Base-by-base conservation (phyloP, 306 rosid genomes). In the Vigna mungo region DNA sequence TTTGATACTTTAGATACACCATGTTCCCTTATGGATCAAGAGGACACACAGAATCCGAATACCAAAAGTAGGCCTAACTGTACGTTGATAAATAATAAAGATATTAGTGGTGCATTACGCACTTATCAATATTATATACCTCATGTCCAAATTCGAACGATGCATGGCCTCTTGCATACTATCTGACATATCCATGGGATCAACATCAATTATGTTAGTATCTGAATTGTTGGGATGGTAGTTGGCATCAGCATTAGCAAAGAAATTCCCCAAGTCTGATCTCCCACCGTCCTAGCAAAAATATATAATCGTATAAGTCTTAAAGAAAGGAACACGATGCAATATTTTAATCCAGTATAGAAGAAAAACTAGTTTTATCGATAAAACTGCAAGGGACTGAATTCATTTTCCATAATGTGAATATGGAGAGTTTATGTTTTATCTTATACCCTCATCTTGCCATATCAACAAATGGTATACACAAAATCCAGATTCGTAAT, bases 111-210 rank as follows among this genome's bases (percentile, higher is more conserved):
- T 78, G 46, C 72, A 85, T 85, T 78, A 78, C 71, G 71, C 70
- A 79, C 75, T 78, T 85, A 83, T 80, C 76, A 63, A 72, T 81
- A 96, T 94, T 83, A 69, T 64, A 76, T 86, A 96, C 99, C 99
- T 91, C 96, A 90, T 86, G 65, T 96, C 99, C 85, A 96, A 81
- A 84, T 89, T 96, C 6, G 98, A 96, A 68, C 98, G 98, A 77
- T 92, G 98, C 99, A 96, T 87, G 68, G 99, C 99, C 86, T 96
- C 99, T 90, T 96, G 99, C 97, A 96, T 91, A 78, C 98, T 87
- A 65, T 96, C 99, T 75, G 97, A 91, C 89, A 91, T 87, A 82
- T 96, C 99, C 99, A 96, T 91, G 67, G 97, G 90, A 81, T 96
- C 98, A 61, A 89, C 80, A 58, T 86, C 94, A 87, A 71, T 83